Evolutionary conservation across 1,284 basidiomycete genomes (phyloP).

Genomic region (Cutaneotrichosporon sp.): DNA sequence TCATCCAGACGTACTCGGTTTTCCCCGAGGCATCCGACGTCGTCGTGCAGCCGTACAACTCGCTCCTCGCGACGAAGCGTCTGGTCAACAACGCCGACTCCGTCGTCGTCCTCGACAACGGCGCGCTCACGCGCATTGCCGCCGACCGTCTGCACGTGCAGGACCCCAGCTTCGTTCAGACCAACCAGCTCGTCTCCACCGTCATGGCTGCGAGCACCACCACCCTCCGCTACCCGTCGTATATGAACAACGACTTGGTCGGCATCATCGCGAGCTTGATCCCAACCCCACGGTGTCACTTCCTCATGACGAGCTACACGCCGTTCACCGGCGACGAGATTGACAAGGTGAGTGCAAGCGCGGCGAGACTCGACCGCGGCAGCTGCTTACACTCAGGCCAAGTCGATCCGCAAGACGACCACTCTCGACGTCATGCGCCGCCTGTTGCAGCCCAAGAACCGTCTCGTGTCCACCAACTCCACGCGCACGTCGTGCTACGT

Average conservation of each 20-base stretch:
- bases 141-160: constrained; percentile 88
- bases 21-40: constrained; percentile 95
- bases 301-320: constrained; percentile 99
- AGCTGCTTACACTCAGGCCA: constrained; percentile 61
- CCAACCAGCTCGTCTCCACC: constrained; percentile 78
- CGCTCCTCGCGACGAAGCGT: constrained; percentile 87
- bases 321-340: constrained; percentile 96
- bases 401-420: constrained; percentile 86
- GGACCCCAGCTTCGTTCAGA: constrained; percentile 90
- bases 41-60: constrained; percentile 98
- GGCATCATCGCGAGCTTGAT: constrained; percentile 97
- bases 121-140: constrained; percentile 86
- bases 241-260: constrained; percentile 99
- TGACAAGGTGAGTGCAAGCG: constrained; percentile 67
- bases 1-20: constrained; percentile 98
- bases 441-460: constrained; percentile 95
- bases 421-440: constrained; percentile 99
- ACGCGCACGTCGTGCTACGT: constrained; percentile 95
- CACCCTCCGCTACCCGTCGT: constrained; percentile 94
- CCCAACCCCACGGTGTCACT: constrained; percentile 98
- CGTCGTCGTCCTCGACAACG: constrained; percentile 96
- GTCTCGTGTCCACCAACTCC: constrained; percentile 93
- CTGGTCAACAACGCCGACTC: constrained; percentile 96
- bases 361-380: background rate
- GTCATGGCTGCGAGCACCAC: constrained; percentile 83